A percentile compares a stretch with the other conserved stretches of the same genome.
phyloP scores from a whole-genome alignment of 1,284 basidiomycete species.

The Mycena citricolor region DNA sequence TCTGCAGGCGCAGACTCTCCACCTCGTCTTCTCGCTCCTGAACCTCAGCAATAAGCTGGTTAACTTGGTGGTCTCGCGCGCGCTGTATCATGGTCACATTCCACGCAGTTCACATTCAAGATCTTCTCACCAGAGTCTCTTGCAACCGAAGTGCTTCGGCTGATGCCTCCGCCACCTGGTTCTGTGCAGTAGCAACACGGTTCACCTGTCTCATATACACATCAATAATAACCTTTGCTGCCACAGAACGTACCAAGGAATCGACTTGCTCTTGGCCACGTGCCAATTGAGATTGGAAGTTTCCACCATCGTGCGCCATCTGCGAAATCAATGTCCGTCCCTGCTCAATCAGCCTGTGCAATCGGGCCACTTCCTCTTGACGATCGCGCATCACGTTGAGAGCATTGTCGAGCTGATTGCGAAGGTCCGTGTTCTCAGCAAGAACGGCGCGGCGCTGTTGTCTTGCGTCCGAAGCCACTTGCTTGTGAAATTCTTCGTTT shows the following conservation, averaged over 20 bases:
- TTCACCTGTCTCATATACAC: background rate
- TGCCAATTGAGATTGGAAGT: background rate
- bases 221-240: too few relatives aligned
- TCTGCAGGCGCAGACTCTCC: background rate
- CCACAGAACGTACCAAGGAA: conserved; percentile 1
- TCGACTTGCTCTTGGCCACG: background rate
- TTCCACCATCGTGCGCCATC: background rate
- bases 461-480: background rate
- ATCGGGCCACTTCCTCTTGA: background rate
- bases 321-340: background rate
- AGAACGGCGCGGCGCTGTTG: background rate
- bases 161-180: background rate
- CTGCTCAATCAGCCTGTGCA: background rate
- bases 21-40: background rate
- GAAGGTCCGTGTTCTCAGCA: background rate
- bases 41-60: background rate
- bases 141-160: background rate
- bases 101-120: background rate
- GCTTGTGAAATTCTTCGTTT: background rate
- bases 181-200: background rate
- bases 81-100: background rate
- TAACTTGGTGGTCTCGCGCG: background rate
- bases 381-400: background rate
- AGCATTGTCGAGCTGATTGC: background rate
- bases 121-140: background rate